Conservation (phyloP, 2,329 filamentous ascomycete species). For the Dactylonectria estremocensis region DNA sequence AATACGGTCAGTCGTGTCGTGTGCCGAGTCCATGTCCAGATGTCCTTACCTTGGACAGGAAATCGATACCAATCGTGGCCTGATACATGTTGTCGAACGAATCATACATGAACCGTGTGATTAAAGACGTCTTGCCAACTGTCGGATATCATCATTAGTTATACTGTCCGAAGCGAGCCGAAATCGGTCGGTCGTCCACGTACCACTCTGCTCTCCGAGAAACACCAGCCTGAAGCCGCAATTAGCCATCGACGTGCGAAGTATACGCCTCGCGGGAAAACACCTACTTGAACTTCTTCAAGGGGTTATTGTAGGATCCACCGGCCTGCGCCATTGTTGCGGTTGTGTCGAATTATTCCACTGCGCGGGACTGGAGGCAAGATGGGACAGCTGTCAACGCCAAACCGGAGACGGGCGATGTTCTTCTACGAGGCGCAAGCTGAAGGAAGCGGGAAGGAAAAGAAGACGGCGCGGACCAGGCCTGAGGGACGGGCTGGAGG, state of each 20-base stretch:
- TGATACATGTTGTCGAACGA: constrained; percentile 99
- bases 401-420: constrained; percentile 24
- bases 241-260: constrained; percentile 43
- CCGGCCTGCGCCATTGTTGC: constrained; percentile 83
- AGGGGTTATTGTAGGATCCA: constrained; percentile 96
- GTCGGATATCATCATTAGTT: constrained; percentile 48
- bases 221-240: constrained; percentile 83
- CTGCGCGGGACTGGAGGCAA: constrained; percentile 30
- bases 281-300: constrained; percentile 99
- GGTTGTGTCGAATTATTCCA: constrained; percentile 39
- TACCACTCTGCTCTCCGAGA: constrained; percentile 98
- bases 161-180: constrained; percentile 35
- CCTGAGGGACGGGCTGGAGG: constrained; percentile 19
- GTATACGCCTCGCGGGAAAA: neutral
- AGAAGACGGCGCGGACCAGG: constrained; percentile 15
- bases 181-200: constrained; percentile 52
- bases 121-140: constrained; percentile 99
- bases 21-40: constrained; percentile 23
- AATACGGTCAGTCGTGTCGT: constrained; percentile 36
- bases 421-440: constrained; percentile 22
- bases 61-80: constrained; percentile 99
- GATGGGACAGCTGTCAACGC: constrained; percentile 47
- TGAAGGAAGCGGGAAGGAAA: constrained; percentile 24
- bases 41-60: constrained; percentile 88
- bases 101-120: constrained; percentile 99